phyloP scores from a whole-genome alignment of 768 basidiomycete genomes.

The Lenzites betulinus region DNA sequence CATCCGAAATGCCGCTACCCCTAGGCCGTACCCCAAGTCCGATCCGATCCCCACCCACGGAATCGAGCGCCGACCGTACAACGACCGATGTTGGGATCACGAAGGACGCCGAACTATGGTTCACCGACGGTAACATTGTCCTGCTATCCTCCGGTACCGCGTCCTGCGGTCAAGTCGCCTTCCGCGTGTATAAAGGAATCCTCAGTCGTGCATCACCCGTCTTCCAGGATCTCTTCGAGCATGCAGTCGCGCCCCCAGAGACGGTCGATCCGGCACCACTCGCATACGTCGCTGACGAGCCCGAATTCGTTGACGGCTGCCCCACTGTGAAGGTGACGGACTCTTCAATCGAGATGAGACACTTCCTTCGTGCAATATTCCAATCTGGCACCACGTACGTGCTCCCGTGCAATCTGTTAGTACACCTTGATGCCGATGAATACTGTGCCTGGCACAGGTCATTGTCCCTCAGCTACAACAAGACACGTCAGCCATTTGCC shows the following conservation, averaged over 20 bases:
- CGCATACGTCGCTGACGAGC: background rate
- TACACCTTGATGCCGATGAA: no score
- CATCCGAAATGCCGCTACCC: no score
- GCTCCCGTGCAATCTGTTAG: no score
- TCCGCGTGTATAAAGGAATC: constrained; percentile 14
- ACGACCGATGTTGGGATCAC: no score
- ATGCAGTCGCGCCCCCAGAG: background rate
- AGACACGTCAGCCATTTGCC: background rate
- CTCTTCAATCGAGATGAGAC: background rate
- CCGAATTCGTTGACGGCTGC: background rate
- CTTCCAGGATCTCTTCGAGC: constrained; percentile 10
- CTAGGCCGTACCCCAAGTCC: no score
- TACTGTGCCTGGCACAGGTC: no score
- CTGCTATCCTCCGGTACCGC: background rate
- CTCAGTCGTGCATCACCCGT: constrained; percentile 7
- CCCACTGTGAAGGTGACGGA: background rate
- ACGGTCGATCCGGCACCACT: no score
- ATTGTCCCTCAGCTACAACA: no score
- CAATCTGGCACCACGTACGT: background rate
- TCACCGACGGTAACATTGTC: constrained; percentile 14
- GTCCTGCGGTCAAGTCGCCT: background rate
- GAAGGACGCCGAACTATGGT: constrained; percentile 6
- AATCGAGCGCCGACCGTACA: no score
- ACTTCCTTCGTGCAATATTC: background rate
- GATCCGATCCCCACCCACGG: no score